phyloP scores from a whole-genome alignment of 495 filamentous ascomycete genomes.

The Usnea hakonensis region DNA sequence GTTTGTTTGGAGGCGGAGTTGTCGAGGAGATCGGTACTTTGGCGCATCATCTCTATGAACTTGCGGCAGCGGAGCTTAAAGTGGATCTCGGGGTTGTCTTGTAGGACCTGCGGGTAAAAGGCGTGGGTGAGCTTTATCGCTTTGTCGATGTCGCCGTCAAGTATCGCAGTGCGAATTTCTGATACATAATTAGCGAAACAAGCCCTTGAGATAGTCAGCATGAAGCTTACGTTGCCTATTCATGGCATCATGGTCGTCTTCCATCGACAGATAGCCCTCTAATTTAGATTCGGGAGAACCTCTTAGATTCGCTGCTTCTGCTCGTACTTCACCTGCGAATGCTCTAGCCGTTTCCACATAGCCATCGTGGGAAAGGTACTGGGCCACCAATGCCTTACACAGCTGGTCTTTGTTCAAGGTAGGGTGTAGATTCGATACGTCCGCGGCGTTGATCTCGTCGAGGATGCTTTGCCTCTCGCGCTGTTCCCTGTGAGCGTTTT shows the following conservation, averaged over 20 bases:
- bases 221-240: constrained; percentile 69
- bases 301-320: constrained; percentile 58
- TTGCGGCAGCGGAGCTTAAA: constrained; percentile 87
- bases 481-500: constrained; percentile 34
- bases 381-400: constrained; percentile 74
- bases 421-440: constrained; percentile 51
- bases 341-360: constrained; percentile 91
- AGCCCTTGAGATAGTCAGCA: background rate
- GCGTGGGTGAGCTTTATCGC: constrained; percentile 72
- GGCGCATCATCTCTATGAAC: constrained; percentile 93
- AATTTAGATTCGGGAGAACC: constrained; percentile 45
- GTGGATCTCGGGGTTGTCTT: constrained; percentile 78
- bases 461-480: constrained; percentile 54
- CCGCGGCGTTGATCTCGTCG: constrained; percentile 46
- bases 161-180: constrained; percentile 83
- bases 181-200: constrained; percentile 15
- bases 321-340: constrained; percentile 75
- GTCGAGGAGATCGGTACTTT: constrained; percentile 57
- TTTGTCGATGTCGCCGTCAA: constrained; percentile 88
- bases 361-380: constrained; percentile 90
- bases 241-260: constrained; percentile 80
- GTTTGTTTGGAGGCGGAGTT: constrained; percentile 32
- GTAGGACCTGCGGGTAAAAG: constrained; percentile 74
- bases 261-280: constrained; percentile 56
- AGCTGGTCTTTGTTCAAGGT: constrained; percentile 65